Conservation (phyloP, 2,329 filamentous ascomycete species). For the Herpotrichia juniperi region DNA sequence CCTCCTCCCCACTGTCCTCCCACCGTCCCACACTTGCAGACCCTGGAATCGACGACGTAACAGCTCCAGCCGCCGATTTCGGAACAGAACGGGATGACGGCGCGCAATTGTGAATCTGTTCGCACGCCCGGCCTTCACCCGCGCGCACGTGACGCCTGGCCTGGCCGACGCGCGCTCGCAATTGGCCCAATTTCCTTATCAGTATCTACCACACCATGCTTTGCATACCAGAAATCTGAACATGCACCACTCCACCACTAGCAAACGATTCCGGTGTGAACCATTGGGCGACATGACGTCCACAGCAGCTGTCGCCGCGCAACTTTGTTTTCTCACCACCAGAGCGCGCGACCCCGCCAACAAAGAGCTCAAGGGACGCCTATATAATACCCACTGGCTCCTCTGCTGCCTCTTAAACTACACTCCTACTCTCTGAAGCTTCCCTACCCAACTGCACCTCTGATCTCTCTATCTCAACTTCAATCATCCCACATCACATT, state of each 20-base stretch:
- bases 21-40: conserved; percentile 16
- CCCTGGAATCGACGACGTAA: conserved; percentile 28
- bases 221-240: conserved; percentile 33
- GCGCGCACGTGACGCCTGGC: conserved; percentile 2
- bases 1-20: conserved; percentile 1
- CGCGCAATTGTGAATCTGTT: conserved; percentile 28
- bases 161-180: conserved; percentile 11
- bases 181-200: conserved; percentile 43
- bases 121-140: background rate
- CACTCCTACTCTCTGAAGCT: background rate
- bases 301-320: conserved; percentile 49
- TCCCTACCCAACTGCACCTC: too few relatives aligned
- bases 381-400: conserved; percentile 36
- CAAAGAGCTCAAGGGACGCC: conserved; percentile 16
- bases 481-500: conserved; percentile 4
- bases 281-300: conserved; percentile 82
- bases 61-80: conserved; percentile 15
- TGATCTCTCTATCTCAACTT: background rate
- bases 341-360: conserved; percentile 24
- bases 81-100: conserved; percentile 32
- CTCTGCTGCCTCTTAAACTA: conserved; percentile 9
- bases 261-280: conserved; percentile 81
- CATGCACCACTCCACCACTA: conserved; percentile 32
- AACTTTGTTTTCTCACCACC: conserved; percentile 23
- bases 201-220: conserved; percentile 40